Conservation (phyloP, 2,329 filamentous ascomycete species). For the Alternaria metachromatica region DNA sequence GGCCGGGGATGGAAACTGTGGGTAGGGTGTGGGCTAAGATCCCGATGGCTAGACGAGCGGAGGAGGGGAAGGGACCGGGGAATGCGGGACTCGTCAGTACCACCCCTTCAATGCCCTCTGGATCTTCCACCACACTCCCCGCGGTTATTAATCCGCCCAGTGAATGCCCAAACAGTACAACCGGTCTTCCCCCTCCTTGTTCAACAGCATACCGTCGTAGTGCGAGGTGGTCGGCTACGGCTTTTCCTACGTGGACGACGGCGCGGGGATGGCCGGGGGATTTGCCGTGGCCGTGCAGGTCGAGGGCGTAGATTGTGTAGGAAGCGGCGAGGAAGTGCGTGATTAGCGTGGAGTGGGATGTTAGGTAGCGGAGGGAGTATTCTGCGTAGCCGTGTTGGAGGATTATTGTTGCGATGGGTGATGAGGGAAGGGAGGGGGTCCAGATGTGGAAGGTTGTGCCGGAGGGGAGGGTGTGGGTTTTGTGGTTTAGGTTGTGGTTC, state of each 20-base stretch:
- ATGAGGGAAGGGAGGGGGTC: background rate
- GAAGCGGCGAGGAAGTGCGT: background rate
- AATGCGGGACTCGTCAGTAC: background rate
- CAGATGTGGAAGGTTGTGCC: background rate
- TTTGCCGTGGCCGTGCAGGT: background rate
- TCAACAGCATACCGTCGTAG: background rate
- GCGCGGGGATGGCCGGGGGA: background rate
- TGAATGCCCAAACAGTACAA: background rate
- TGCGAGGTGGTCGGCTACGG: background rate
- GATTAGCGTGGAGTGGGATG: conserved; percentile 7
- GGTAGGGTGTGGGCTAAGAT: background rate
- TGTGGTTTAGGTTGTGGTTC: background rate
- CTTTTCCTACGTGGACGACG: background rate
- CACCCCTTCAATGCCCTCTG: background rate
- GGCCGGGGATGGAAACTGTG: background rate
- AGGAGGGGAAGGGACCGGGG: background rate
- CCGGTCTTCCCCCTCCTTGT: background rate
- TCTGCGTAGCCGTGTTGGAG: conserved; percentile 14
- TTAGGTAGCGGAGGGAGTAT: conserved; percentile 6
- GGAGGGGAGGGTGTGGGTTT: background rate
- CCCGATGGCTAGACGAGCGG: background rate
- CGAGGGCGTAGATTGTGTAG: background rate
- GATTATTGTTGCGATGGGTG: background rate
- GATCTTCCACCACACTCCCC: background rate
- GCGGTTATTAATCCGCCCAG: background rate